Conservation (phyloP, 2,329 filamentous ascomycete genomes). For the Massarina eburnea region DNA sequence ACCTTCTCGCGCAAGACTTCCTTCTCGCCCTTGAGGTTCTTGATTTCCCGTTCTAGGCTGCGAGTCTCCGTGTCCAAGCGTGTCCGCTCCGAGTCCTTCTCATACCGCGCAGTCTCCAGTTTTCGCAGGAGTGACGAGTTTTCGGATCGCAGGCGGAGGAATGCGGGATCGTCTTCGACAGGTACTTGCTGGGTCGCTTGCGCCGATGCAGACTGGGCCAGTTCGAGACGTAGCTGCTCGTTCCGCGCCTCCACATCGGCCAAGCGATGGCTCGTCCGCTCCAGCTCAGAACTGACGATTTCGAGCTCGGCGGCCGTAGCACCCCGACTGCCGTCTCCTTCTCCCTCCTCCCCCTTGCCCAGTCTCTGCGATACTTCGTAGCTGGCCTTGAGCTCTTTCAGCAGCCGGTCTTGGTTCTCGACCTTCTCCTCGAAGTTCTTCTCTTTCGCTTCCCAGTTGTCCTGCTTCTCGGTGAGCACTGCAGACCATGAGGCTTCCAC, state of each 20-base stretch:
- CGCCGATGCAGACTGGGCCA: slow-evolving; percentile 84
- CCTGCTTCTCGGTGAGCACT: slow-evolving; percentile 87
- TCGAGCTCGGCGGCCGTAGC: slow-evolving; percentile 89
- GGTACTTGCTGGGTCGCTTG: slow-evolving; percentile 60
- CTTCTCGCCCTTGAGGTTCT: slow-evolving; percentile 74
- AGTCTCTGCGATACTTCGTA: slow-evolving; percentile 95
- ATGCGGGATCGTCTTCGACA: slow-evolving; percentile 86
- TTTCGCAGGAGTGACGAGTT: slow-evolving; percentile 91
- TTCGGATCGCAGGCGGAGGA: slow-evolving; percentile 85
- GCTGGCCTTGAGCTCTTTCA: slow-evolving; percentile 94
- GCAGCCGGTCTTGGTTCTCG: slow-evolving; percentile 85
- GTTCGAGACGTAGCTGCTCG: slow-evolving; percentile 85
- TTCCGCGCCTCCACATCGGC: slow-evolving; percentile 93
- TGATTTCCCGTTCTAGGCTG: slow-evolving; percentile 76
- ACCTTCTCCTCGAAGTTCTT: slow-evolving; percentile 88
- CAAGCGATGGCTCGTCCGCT: slow-evolving; percentile 81
- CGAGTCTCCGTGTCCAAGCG: slow-evolving; percentile 74
- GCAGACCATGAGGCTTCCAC: slow-evolving; percentile 88
- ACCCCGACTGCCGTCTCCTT: slow-evolving; percentile 59
- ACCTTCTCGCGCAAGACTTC: slow-evolving; percentile 79
- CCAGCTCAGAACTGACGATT: slow-evolving; percentile 87
- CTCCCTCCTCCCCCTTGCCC: slow-evolving; percentile 68
- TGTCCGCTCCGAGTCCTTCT: slow-evolving; percentile 79
- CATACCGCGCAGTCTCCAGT: slow-evolving; percentile 78
- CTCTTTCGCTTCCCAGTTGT: slow-evolving; percentile 96